Evolutionary conservation across 306 rosid genomes (phyloP).

Genomic region (Cucurbita pepo): DNA sequence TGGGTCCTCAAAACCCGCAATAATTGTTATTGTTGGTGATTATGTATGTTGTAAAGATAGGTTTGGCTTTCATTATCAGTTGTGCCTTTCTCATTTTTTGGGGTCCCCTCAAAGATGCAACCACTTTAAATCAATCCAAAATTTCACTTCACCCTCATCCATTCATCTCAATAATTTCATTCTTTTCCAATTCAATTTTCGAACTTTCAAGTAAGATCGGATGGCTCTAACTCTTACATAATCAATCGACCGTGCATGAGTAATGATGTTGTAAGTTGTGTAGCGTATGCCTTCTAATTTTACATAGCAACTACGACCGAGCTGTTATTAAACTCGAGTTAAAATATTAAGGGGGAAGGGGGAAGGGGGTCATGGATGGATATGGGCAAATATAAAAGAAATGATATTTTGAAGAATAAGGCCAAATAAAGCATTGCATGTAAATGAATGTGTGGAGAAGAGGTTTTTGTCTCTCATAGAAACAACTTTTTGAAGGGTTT

Average conservation of each 20-base stretch:
- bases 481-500: slow-evolving; percentile 11
- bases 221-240: too few relatives aligned
- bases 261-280: too few relatives aligned
- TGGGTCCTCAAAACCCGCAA: slow-evolving; percentile 16
- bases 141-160: not conserved
- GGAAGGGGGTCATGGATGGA: not conserved
- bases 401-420: slow-evolving; percentile 27
- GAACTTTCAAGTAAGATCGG: too few relatives aligned
- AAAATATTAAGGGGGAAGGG: too few relatives aligned
- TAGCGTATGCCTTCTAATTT: too few relatives aligned
- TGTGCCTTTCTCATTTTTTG: slow-evolving; percentile 4
- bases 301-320: too few relatives aligned
- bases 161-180: not conserved
- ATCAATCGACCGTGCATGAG: too few relatives aligned
- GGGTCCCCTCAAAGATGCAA: slow-evolving; percentile 17
- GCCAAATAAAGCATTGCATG: slow-evolving; percentile 10
- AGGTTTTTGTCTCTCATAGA: slow-evolving; percentile 30
- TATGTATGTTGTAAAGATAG: slow-evolving; percentile 12
- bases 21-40: slow-evolving; percentile 24
- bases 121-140: slow-evolving; percentile 25
- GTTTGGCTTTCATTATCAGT: slow-evolving; percentile 16
- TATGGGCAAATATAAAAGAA: slow-evolving; percentile 4
- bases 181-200: not conserved
- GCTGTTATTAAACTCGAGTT: too few relatives aligned
- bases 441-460: slow-evolving; percentile 26